Conservation (phyloP, 495 filamentous ascomycete species). For the Penicillium soppii region DNA sequence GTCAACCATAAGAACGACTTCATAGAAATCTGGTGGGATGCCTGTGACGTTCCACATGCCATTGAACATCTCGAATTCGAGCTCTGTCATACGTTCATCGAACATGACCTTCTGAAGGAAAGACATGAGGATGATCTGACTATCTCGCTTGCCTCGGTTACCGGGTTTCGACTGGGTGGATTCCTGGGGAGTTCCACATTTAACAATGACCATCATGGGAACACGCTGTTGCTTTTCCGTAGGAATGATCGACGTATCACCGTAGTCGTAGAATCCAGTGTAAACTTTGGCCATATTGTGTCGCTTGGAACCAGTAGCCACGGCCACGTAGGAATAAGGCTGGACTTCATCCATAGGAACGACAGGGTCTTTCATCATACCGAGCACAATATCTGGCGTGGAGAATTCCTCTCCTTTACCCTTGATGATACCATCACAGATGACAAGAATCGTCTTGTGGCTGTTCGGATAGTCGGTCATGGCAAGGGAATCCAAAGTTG, state of each 20-base stretch:
- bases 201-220: slow-evolving; percentile 98
- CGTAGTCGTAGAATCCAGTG: slow-evolving; percentile 97
- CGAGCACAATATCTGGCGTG: slow-evolving; percentile 85
- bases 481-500: slow-evolving; percentile 93
- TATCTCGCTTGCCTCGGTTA: slow-evolving; percentile 97
- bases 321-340: slow-evolving; percentile 93
- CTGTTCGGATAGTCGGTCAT: slow-evolving; percentile 99
- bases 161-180: slow-evolving; percentile 78
- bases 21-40: slow-evolving; percentile 96
- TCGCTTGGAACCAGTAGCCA: slow-evolving; percentile 91
- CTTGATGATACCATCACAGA: slow-evolving; percentile 98
- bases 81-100: slow-evolving; percentile 98
- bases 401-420: slow-evolving; percentile 84
- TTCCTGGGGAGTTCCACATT: slow-evolving; percentile 92
- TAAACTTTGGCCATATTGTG: slow-evolving; percentile 99
- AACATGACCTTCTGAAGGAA: slow-evolving; percentile 99
- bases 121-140: slow-evolving; percentile 98
- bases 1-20: slow-evolving; percentile 97
- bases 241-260: slow-evolving; percentile 73
- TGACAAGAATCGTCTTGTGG: slow-evolving; percentile 92
- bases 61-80: slow-evolving; percentile 99
- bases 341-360: slow-evolving; percentile 76
- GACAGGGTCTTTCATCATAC: slow-evolving; percentile 93
- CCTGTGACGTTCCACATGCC: slow-evolving; percentile 98
- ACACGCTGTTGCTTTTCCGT: slow-evolving; percentile 91